phyloP scores from a whole-genome alignment of 2,329 filamentous ascomycete species.

The Fusarium sp. region DNA sequence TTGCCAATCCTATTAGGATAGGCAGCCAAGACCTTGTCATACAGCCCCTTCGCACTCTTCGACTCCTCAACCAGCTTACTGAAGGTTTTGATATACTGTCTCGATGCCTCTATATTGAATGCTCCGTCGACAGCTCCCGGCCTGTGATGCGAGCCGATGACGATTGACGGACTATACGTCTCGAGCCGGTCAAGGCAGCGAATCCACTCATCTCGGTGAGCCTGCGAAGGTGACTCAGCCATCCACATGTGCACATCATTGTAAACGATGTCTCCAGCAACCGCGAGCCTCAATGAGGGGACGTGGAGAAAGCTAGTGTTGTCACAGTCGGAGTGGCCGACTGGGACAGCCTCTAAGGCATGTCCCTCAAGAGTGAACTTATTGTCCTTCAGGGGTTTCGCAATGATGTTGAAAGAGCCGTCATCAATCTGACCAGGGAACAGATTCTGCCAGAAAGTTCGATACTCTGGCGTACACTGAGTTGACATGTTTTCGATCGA shows the following conservation, averaged over 20 bases:
- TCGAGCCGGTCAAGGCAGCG: not conserved
- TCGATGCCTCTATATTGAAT: not conserved
- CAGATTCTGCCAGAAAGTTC: not conserved
- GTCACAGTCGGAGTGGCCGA: not conserved
- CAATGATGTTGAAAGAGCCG: not conserved
- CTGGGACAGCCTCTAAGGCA: not conserved
- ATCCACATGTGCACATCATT: not conserved
- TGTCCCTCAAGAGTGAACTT: not conserved
- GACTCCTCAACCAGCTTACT: not conserved
- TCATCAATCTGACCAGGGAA: not conserved
- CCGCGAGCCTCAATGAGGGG: not conserved
- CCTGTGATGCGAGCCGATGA: not conserved
- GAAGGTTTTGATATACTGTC: not conserved
- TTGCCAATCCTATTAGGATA: not conserved
- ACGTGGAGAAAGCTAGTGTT: not conserved
- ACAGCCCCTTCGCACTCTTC: not conserved
- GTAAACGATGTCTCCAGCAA: not conserved
- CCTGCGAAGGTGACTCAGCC: not conserved
- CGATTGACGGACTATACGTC: not conserved
- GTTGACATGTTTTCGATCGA: not conserved
- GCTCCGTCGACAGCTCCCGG: not conserved
- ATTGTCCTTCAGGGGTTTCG: not conserved
- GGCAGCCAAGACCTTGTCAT: not conserved
- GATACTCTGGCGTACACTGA: not conserved
- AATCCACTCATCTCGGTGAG: not conserved